Base-by-base conservation (phyloP, 768 basidiomycete species). In the Auricularia auricula-judae region DNA sequence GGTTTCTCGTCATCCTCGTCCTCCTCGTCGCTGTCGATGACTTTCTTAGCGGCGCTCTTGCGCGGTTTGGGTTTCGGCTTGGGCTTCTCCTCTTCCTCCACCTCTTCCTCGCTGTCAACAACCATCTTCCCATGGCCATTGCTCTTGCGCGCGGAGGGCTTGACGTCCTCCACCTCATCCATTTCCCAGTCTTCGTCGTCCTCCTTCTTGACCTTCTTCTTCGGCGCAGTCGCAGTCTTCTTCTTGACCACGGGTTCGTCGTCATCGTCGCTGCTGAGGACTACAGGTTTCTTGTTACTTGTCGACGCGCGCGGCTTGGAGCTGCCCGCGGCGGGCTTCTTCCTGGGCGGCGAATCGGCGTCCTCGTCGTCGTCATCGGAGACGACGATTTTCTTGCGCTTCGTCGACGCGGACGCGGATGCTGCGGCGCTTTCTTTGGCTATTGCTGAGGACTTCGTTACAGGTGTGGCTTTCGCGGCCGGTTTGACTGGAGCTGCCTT, bases 231-330 rank as follows among this genome's bases (percentile, higher is more conserved):
- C 29, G 29, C 29, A 3, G 29, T 29, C 29, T 29, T 29, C 34
- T 67, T 70, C 58, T 72, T 68, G 1, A 67, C 42, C 42, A 65
- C 61, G 3, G 66, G 29, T 36, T 69, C 47, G 47, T 51, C 47
- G 1, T 44, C 43, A 18, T 44, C 43, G 21, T 51, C 47, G 47
- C 47, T 51, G 18, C 18, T 18, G 16, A 51, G 18, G 10, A 51
- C 47, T 4, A 51, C 21, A 5, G 47, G 11, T 0, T 8, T 18
- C 47, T 51, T 10, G 11, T 51, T 51, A 18, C 10, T 51, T 18
- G 47, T 51, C 47, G 47, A 51, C 1, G 21, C 47, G 8, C 47
- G 47, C 47, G 47, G 47, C 47, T 23, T 66, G 56, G 65, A 43
- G 63, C 29, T 1, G 23, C 60, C 29, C 18, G 70, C 62, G 59